These are phyloP conservation scores for Neocallimastix lanati DNA, from an alignment of 192 early-diverging fungal genomes.

Conservation along the genomic window DNA sequence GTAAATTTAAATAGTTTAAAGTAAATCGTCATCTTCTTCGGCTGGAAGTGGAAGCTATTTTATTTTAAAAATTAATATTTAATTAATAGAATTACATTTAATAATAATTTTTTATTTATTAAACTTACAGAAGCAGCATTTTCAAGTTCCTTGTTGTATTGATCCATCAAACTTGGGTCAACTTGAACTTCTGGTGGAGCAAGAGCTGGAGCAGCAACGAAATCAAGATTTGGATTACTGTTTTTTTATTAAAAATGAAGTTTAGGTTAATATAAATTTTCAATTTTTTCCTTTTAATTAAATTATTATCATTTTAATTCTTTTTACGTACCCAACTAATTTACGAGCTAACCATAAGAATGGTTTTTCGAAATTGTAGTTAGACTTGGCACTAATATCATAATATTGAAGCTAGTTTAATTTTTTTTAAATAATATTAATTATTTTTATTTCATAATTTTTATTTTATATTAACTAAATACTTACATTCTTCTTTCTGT, in stretches of 20 bases:
- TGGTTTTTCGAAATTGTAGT: constrained; percentile 99
- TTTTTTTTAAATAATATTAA: background rate
- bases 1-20: background rate
- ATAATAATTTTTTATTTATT: too few species aligned
- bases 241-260: too few species aligned
- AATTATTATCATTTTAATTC: too few species aligned
- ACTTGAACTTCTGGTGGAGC: constrained; percentile 83
- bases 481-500: constrained; percentile 74
- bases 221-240: constrained; percentile 83
- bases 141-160: constrained; percentile 64
- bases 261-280: too few species aligned
- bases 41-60: background rate
- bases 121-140: constrained; percentile 43
- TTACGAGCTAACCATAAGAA: constrained; percentile 99
- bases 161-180: constrained; percentile 52
- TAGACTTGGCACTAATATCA: constrained; percentile 98
- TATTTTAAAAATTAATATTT: background rate
- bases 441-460: constrained; percentile 22
- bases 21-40: background rate
- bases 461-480: background rate
- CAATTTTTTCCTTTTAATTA: too few species aligned
- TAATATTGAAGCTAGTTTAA: constrained; percentile 97
- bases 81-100: too few species aligned
- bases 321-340: constrained; percentile 55
- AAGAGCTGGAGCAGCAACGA: constrained; percentile 94